Evolutionary conservation across 805 yeast genomes (phyloP).

Genomic region (Cyberlindnera americana): DNA sequence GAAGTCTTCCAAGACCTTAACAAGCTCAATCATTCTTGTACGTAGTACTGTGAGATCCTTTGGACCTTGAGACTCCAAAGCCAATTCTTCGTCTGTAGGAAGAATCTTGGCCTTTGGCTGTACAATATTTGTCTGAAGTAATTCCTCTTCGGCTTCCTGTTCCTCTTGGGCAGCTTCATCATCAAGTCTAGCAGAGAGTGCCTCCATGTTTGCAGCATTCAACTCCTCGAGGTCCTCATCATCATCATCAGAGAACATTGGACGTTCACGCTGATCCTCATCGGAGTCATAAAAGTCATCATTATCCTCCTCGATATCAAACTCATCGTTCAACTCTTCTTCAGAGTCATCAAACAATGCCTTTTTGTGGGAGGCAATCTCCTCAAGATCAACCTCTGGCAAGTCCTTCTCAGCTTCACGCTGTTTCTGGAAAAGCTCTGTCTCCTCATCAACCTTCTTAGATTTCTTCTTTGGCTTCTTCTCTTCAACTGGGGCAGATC

Average conservation of each 20-base stretch:
- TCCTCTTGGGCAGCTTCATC: constrained; percentile 57
- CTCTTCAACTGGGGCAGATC: constrained; percentile 8
- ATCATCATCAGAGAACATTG: constrained; percentile 37
- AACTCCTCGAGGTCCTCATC: constrained; percentile 66
- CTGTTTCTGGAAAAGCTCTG: constrained; percentile 22
- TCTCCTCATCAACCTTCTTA: constrained; percentile 28
- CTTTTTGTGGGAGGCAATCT: constrained; percentile 65
- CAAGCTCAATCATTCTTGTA: constrained; percentile 93
- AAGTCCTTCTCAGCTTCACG: constrained; percentile 43
- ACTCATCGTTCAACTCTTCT: constrained; percentile 39
- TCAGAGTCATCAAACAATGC: constrained; percentile 65
- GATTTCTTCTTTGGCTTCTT: constrained; percentile 18
- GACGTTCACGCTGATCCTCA: constrained; percentile 26
- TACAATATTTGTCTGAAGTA: constrained; percentile 50
- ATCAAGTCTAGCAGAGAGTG: constrained; percentile 64
- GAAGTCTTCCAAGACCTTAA: constrained; percentile 90
- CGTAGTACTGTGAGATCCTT: constrained; percentile 79
- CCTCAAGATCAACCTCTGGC: constrained; percentile 68
- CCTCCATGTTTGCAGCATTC: constrained; percentile 83
- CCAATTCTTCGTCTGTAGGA: constrained; percentile 66
- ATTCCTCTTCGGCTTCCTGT: constrained; percentile 56
- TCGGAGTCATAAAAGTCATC: constrained; percentile 27
- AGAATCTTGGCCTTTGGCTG: constrained; percentile 77
- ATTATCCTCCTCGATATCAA: constrained; percentile 54
- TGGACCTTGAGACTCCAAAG: constrained; percentile 46